Evolutionary conservation across 352 stramenopile genomes (phyloP), one percentile per base, ranked within the genome.

Genomic region (Phytopythium vexans): DNA sequence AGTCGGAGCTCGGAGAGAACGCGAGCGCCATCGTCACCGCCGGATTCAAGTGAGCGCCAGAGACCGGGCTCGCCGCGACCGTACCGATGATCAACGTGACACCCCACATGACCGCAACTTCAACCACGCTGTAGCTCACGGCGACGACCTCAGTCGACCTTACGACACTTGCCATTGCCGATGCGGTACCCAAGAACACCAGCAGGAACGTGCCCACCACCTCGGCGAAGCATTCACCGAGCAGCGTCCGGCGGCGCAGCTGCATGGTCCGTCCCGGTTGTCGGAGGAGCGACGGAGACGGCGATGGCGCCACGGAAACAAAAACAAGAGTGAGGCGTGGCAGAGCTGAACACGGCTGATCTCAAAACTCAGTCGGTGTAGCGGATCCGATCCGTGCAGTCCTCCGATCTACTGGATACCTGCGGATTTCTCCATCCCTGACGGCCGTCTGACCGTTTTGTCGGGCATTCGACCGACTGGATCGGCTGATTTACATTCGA

Each of bases 1-100:
- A 71, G 4, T 52, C 44, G 39, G 40, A 69, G 32, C 62, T 60
- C 31, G 43, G 43, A 9, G 83, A 64, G 3, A 86, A 16, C 2
- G 71, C 66, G 51, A 92, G 70, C 0, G 74, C 65, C 36, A 87
- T n/a, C 11, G 71, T 82, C 21, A 89, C 64, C 0, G 77, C 77
- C 27, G 82, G 82, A 59, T 92, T 92, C 38, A 89, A 63, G 56
- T 92, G 82, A 2, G 77, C 78, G 16, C 78, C 78, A 3, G 74
- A 87, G 27, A 82, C 70, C 10, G 56, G 58, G 8, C 66, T 68
- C 11, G 72, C 69, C 9, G 79, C 64, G 37, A 71, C 66, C 31
- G 83, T 89, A 8, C 75, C 69, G 11, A 89, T 56, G 8, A 67
- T 66, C 12, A 82, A 69, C 33, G 65, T 70, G 49, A 89, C 52